Evolutionary conservation across 768 basidiomycete species (phyloP), one percentile per base, ranked within the genome.

Genomic region (Xerocomellus intermedius): DNA sequence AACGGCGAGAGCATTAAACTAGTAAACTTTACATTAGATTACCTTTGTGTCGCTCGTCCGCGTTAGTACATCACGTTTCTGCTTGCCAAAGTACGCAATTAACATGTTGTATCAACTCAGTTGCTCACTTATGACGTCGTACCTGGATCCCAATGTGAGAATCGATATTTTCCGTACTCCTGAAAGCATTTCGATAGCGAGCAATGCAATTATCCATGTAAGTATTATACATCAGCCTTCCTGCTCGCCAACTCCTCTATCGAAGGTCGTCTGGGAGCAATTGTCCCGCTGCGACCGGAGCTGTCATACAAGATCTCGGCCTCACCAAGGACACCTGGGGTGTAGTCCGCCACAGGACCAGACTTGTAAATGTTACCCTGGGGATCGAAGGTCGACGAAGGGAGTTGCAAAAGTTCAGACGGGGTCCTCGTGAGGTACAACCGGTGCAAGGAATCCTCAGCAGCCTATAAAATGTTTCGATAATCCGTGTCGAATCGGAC

Each of bases 401-500:
- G 91, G 39, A 93, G 75, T 49, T 83, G 81, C 42, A 91, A 61
- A 36, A 81, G 71, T 53, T 91, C 79, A 48, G 85, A 74, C 7
- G 91, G 91, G 48, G 84, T 84, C 58, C 80, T 81, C 12, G 91
- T 92, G 55, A 95, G 82, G 73, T 93, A 95, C 21, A 94, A 76
- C 41, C 91, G 80, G 57, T 87, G 83, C 24, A 95, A 76, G 1
- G 92, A 83, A 63, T 94, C 91, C 72, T 96, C 92, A 9, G 89
- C 89, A 16, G 92, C 92, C 87, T 90, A 60, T 26, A 55, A 28
- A 37, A 26, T 7, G 51, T 26, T 30, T 47, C 43, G 9, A 32
- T n/a, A 6, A 41, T 26, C 10, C 24, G 8, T 12, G 24, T 33
- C 8, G 10, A 19, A 12, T 16, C 24, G 10, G 21, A 59, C 26